Percentiles rank a stretch among this genome's conserved stretches.
Conservation (phyloP, 768 basidiomycete species). For the Lactifluus subvellereus region DNA sequence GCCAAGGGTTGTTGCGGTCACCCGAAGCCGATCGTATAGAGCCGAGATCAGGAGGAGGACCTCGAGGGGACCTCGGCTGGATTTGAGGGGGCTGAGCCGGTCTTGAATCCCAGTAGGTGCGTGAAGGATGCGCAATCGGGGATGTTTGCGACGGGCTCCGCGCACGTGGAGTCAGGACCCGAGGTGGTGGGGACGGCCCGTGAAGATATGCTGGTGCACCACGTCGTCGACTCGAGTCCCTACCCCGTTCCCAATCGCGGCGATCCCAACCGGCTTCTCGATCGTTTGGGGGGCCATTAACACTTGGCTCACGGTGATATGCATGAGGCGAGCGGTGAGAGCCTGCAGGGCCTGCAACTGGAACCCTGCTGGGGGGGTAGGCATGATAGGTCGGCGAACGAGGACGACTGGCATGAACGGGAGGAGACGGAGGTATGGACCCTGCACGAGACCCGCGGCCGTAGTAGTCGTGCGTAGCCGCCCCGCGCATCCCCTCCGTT, state of each 20-base stretch:
- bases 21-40: slow-evolving; percentile 9
- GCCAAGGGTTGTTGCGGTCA: slow-evolving; percentile 16
- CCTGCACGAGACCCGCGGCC: slow-evolving; percentile 46
- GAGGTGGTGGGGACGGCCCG: slow-evolving; percentile 31
- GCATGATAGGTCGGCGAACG: slow-evolving; percentile 48
- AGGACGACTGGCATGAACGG: slow-evolving; percentile 39
- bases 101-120: slow-evolving; percentile 58
- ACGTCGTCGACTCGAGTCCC: slow-evolving; percentile 21
- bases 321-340: slow-evolving; percentile 57
- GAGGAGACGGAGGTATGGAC: slow-evolving; percentile 58
- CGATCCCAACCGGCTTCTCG: slow-evolving; percentile 58
- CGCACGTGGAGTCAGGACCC: slow-evolving; percentile 41
- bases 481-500: slow-evolving; percentile 47
- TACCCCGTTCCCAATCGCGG: slow-evolving; percentile 51
- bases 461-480: slow-evolving; percentile 53
- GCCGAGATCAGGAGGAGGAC: slow-evolving; percentile 3
- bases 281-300: slow-evolving; percentile 43
- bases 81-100: slow-evolving; percentile 34
- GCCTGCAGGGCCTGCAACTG: slow-evolving; percentile 42
- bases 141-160: slow-evolving; percentile 41
- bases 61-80: slow-evolving; percentile 27
- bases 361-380: slow-evolving; percentile 46
- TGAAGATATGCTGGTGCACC: slow-evolving; percentile 31
- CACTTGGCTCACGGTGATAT: slow-evolving; percentile 46
- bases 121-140: slow-evolving; percentile 47